Percentiles rank a stretch among this genome's conserved stretches.
Evolutionary conservation across 2,329 filamentous ascomycete species (phyloP).

Genomic region (Microcera coccophila): DNA sequence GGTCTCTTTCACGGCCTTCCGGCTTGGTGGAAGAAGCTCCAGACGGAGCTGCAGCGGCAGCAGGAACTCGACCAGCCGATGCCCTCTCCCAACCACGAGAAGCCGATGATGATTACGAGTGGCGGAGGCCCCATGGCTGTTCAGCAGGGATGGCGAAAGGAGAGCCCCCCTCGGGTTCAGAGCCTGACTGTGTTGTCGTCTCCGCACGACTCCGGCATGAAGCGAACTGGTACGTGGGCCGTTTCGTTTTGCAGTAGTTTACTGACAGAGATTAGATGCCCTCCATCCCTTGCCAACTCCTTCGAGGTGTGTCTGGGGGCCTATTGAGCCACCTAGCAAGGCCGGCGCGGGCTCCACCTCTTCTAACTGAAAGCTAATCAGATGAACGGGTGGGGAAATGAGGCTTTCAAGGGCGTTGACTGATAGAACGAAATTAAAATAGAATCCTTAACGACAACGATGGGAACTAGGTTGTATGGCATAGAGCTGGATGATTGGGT

Average conservation of each 20-base stretch:
- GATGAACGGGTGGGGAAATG: neutral
- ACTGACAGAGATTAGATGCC: constrained; percentile 3
- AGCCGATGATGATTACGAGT: neutral
- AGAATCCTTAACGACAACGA: no score
- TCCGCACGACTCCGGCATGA: neutral
- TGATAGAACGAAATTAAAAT: neutral
- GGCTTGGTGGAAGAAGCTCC: constrained; percentile 55
- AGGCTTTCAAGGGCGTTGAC: neutral
- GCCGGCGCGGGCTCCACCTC: constrained; percentile 21
- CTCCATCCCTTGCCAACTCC: constrained; percentile 1
- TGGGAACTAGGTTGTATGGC: neutral
- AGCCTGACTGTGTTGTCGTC: neutral
- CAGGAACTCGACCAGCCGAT: constrained; percentile 2
- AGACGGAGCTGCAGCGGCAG: constrained; percentile 40
- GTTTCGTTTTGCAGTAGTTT: neutral
- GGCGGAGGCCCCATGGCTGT: neutral
- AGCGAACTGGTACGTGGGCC: constrained; percentile 1
- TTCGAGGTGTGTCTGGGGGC: constrained; percentile 27
- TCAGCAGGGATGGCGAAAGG: constrained; percentile 5
- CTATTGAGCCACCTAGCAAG: constrained; percentile 29
- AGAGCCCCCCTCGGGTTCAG: neutral
- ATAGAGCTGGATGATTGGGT: neutral
- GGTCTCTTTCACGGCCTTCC: constrained; percentile 67
- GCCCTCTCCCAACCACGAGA: neutral
- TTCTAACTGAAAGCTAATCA: neutral